These are phyloP conservation scores for Scutellaria baicalensis DNA, from an alignment of 257 asterid genomes.

Conservation along the genomic window DNA sequence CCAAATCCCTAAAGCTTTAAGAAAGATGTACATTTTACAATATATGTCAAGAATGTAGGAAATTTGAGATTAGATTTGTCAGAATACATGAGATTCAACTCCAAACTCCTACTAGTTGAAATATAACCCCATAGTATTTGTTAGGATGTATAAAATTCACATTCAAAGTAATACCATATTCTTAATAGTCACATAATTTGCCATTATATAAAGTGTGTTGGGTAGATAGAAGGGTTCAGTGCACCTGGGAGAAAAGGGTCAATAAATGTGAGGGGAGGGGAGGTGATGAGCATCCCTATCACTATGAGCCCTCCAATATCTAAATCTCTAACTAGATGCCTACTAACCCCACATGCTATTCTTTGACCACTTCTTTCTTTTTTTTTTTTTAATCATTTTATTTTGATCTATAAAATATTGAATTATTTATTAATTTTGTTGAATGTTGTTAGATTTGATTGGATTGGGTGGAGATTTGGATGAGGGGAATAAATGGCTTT, in stretches of 20 bases:
- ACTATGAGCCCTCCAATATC: not conserved
- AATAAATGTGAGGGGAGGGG: slow-evolving; percentile 18
- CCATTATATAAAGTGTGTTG: slow-evolving; percentile 11
- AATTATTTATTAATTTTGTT: slow-evolving; percentile 7
- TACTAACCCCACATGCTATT: slow-evolving; percentile 50
- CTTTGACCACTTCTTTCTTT: slow-evolving; percentile 32
- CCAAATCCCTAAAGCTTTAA: no score
- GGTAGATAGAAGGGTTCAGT: slow-evolving; percentile 26
- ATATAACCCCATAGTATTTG: no score
- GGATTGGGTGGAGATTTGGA: slow-evolving; percentile 35
- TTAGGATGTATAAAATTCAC: no score
- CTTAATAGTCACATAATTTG: no score
- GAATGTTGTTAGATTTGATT: slow-evolving; percentile 29
- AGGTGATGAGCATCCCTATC: slow-evolving; percentile 14
- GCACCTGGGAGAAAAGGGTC: slow-evolving; percentile 38
- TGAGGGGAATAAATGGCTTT: slow-evolving; percentile 48
- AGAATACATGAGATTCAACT: no score
- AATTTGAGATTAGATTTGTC: no score
- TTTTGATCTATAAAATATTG: not conserved
- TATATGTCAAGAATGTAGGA: no score
- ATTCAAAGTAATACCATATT: no score
- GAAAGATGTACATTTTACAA: no score
- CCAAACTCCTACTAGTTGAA: no score
- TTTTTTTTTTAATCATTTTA: not conserved
- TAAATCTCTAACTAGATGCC: not conserved